Evolutionary conservation across 2,329 filamentous ascomycete genomes (phyloP), one percentile per base, ranked within the genome.

Genomic region (Colletotrichum karsti): DNA sequence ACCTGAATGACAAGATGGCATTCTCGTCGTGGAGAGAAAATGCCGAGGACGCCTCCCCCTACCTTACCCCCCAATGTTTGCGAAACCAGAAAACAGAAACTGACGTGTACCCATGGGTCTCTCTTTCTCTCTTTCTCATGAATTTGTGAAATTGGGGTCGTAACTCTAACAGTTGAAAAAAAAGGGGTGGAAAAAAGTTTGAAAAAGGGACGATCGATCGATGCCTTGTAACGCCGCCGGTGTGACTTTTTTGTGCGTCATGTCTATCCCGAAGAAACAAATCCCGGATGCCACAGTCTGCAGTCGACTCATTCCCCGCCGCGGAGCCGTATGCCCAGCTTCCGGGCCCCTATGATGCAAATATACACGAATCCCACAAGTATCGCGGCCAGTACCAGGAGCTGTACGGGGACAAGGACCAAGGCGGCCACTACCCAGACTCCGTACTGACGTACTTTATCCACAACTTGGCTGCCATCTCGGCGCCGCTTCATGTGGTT

Each of bases 361-460:
- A 81, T 71, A 74, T 84, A 85, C 74, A 81, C 75, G 67, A 77
- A 73, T 50, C 77, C 82, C 61, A 74, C 74, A 35, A 73, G 74
- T 54, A 79, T 68, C 53, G 78, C 72, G 66, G 81, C 77, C 61
- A 82, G 59, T 24, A 75, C 73, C 56, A 83, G 76, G 63, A 85
- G 74, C 71, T 77, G 77, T 55, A 76, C 76, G 63, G 85, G 85
- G 46, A 87, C 80, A 70, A 87, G 78, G 68, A 87, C 83, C 56
- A 82, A 72, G 15, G 82, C 81, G 12, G 81, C 84, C 60, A 84
- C 72, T 28, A 83, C 65, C 51, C 77, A 75, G 70, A 82, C 77
- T 70, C 84, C 81, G 67, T 80, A 77, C 63, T 76, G 78, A 59
- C 83, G 84, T 67, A 85, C 72, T 58, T 73, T 76, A 42, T 81